phyloP scores from a whole-genome alignment of 306 rosid genomes.

The Canavalia ensiformis region DNA sequence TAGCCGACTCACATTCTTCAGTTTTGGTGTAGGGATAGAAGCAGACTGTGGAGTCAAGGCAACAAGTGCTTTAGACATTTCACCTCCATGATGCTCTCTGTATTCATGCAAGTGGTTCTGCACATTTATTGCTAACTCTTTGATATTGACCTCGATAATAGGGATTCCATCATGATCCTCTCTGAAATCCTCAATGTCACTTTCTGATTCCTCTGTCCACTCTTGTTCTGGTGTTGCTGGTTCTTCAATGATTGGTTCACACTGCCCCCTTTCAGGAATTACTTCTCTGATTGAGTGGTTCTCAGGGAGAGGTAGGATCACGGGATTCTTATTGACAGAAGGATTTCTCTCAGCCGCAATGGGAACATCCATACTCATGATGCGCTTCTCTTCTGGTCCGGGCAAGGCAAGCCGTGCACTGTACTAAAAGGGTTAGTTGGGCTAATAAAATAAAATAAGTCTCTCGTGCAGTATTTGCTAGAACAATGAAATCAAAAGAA shows the following conservation, averaged over 20 bases:
- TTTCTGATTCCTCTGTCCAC: constrained; percentile 58
- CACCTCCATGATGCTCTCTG: constrained; percentile 66
- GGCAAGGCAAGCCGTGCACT: constrained; percentile 96
- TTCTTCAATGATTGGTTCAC: constrained; percentile 94
- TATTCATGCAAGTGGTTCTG: constrained; percentile 61
- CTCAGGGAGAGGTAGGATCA: constrained; percentile 65
- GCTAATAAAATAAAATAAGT: constrained; percentile 38
- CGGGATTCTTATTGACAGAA: constrained; percentile 50
- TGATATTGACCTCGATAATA: constrained; percentile 56
- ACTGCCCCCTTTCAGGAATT: constrained; percentile 43
- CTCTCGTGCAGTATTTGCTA: constrained; percentile 8
- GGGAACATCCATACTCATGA: constrained; percentile 61
- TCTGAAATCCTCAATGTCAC: constrained; percentile 79
- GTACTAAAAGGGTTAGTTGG: constrained; percentile 54
- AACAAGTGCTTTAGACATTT: constrained; percentile 88
- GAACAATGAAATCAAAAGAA: constrained; percentile 14
- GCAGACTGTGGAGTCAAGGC: constrained; percentile 68
- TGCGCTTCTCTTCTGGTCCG: constrained; percentile 79
- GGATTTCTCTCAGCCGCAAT: constrained; percentile 53
- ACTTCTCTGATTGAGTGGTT: constrained; percentile 50
- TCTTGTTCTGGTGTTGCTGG: constrained; percentile 87
- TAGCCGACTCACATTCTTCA: constrained; percentile 85
- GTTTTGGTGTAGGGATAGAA: constrained; percentile 75
- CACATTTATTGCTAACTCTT: constrained; percentile 56
- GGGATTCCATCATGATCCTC: constrained; percentile 85